These are phyloP conservation scores for Penicillium hordei DNA, from an alignment of 2,329 filamentous ascomycete species.

Conservation along the genomic window DNA sequence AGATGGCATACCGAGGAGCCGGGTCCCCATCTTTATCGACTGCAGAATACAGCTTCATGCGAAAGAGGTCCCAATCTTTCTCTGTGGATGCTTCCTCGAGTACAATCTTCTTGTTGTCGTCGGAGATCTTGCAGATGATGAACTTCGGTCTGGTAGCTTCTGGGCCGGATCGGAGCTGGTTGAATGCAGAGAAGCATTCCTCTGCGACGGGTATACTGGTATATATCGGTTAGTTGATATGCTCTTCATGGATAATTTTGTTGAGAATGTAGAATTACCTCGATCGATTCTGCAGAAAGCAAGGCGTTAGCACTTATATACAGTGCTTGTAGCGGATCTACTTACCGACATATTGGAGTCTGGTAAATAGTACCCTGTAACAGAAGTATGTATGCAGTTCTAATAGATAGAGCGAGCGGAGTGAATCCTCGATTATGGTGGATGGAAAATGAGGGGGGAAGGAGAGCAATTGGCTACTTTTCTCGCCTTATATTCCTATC, in stretches of 20 bases:
- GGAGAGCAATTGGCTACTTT: neutral
- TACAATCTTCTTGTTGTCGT: conserved; percentile 37
- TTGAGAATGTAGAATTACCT: neutral
- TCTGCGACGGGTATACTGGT: conserved; percentile 1
- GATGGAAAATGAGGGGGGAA: neutral
- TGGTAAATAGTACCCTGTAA: neutral
- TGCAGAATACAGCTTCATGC: conserved; percentile 19
- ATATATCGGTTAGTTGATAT: neutral
- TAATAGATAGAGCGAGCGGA: neutral
- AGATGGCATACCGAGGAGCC: conserved; percentile 35
- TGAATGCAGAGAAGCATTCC: conserved; percentile 36
- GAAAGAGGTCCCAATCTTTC: conserved; percentile 31
- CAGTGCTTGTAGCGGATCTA: neutral
- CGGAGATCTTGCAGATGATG: conserved; percentile 47
- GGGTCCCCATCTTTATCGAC: conserved; percentile 22
- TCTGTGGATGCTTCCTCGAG: conserved; percentile 38
- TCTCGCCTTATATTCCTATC: neutral
- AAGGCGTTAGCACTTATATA: neutral
- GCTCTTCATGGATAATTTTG: neutral
- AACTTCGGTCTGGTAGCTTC: conserved; percentile 48
- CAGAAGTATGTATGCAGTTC: neutral
- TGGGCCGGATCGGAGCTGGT: conserved; percentile 29
- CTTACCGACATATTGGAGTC: neutral
- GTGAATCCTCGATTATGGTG: neutral
- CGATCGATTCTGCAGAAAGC: neutral